Evolutionary conservation across 768 basidiomycete species (phyloP).

Genomic region (Imleria badia): DNA sequence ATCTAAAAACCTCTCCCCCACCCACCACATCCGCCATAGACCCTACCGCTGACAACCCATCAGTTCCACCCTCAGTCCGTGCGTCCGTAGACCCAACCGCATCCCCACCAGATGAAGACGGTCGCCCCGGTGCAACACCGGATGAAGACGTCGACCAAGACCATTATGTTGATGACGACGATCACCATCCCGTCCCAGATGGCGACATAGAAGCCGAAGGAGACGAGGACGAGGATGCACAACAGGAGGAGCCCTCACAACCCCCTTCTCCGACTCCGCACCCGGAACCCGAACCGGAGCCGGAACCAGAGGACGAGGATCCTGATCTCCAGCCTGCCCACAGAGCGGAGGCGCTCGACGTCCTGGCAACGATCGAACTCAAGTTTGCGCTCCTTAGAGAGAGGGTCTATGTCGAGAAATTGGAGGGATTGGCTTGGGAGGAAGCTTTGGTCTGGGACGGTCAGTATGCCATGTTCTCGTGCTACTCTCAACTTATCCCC

Average conservation of each 20-base stretch:
- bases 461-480: slow-evolving; percentile 35
- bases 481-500: not conserved
- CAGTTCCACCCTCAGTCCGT: slow-evolving; percentile 20
- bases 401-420: slow-evolving; percentile 88
- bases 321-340: slow-evolving; percentile 78
- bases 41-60: slow-evolving; percentile 20
- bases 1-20: slow-evolving; percentile 5
- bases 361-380: slow-evolving; percentile 86
- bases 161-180: slow-evolving; percentile 25
- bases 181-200: slow-evolving; percentile 17
- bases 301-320: slow-evolving; percentile 44
- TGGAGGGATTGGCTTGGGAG: slow-evolving; percentile 89
- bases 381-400: slow-evolving; percentile 88
- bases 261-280: slow-evolving; percentile 26
- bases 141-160: slow-evolving; percentile 32
- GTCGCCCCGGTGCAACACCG: slow-evolving; percentile 13
- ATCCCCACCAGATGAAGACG: slow-evolving; percentile 18
- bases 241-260: slow-evolving; percentile 24
- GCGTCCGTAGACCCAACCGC: slow-evolving; percentile 20
- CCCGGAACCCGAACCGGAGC: slow-evolving; percentile 27
- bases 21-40: slow-evolving; percentile 16
- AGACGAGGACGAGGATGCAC: slow-evolving; percentile 37
- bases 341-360: slow-evolving; percentile 84
- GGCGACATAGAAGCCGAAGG: slow-evolving; percentile 23
- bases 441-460: slow-evolving; percentile 78